These are phyloP conservation scores for Candida sp. DNA, from an alignment of 1,139 yeast genomes.

Conservation along the genomic window DNA sequence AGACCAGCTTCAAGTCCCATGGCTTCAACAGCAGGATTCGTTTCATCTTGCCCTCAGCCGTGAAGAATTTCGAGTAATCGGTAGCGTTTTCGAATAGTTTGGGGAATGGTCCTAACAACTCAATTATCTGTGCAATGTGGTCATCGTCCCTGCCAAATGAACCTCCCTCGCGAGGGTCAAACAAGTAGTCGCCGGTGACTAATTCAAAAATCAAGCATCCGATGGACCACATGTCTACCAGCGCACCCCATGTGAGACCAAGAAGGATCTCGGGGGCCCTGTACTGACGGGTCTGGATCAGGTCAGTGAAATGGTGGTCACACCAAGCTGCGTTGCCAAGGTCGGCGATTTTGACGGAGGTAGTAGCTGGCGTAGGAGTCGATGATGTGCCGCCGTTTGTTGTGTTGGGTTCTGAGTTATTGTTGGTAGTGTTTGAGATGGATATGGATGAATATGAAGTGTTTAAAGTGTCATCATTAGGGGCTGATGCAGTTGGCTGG, in stretches of 20 bases:
- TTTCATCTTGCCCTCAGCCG: constrained; percentile 57
- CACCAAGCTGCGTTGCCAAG: constrained; percentile 57
- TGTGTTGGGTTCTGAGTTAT: background rate
- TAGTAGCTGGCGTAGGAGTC: constrained; percentile 29
- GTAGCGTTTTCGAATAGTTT: constrained; percentile 47
- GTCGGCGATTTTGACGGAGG: constrained; percentile 54
- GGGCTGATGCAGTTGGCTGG: background rate
- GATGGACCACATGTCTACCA: constrained; percentile 53
- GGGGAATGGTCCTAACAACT: constrained; percentile 49
- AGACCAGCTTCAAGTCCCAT: constrained; percentile 52
- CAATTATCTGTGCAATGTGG: constrained; percentile 53
- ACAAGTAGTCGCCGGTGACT: constrained; percentile 52
- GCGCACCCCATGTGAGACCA: constrained; percentile 56
- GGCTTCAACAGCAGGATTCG: constrained; percentile 58
- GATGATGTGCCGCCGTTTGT: background rate
- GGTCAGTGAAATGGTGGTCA: constrained; percentile 55
- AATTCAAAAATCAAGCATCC: constrained; percentile 51
- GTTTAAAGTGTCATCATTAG: constrained; percentile 25
- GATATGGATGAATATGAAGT: constrained; percentile 48
- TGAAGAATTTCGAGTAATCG: constrained; percentile 46
- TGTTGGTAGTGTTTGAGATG: constrained; percentile 21
- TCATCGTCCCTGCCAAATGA: constrained; percentile 53
- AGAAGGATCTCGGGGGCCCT: constrained; percentile 51
- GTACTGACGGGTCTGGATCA: constrained; percentile 54
- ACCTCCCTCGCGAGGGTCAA: constrained; percentile 53